Evolutionary conservation across 2,329 filamentous ascomycete species (phyloP).

Genomic region (Colletotrichum destructivum): DNA sequence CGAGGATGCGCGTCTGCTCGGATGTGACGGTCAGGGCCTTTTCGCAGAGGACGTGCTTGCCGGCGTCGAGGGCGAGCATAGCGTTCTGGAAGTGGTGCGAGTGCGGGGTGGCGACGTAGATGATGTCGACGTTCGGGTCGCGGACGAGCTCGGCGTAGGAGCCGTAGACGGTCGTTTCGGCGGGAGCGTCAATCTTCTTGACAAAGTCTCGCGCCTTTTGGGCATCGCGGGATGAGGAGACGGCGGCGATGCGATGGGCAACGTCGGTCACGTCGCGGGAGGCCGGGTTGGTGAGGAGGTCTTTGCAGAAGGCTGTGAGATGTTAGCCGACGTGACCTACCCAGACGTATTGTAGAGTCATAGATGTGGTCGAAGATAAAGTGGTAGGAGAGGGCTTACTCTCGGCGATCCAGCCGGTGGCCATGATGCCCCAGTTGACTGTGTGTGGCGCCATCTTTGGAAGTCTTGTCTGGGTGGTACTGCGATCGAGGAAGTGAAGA

Average conservation of each 20-base stretch:
- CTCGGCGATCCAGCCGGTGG: conserved; percentile 72
- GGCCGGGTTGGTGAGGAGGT: conserved; percentile 82
- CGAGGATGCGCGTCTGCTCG: conserved; percentile 80
- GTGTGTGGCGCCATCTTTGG: conserved; percentile 63
- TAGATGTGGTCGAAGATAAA: neutral
- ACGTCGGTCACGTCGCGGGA: conserved; percentile 80
- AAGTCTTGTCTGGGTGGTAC: neutral
- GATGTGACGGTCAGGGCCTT: conserved; percentile 92
- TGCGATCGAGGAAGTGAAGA: neutral
- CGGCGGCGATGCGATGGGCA: conserved; percentile 83
- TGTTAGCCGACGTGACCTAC: neutral
- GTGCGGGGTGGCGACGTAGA: conserved; percentile 93
- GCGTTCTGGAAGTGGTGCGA: conserved; percentile 94
- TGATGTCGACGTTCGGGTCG: conserved; percentile 84
- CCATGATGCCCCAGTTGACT: conserved; percentile 73
- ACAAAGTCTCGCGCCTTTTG: conserved; percentile 82
- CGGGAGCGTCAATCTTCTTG: conserved; percentile 77
- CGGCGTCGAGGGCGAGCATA: conserved; percentile 85
- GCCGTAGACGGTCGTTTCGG: conserved; percentile 80
- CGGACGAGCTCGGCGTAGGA: conserved; percentile 86
- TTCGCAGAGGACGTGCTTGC: conserved; percentile 92
- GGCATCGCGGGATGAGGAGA: conserved; percentile 82
- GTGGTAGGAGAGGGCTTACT: conserved; percentile 59
- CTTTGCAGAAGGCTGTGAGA: conserved; percentile 77
- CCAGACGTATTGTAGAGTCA: conserved; percentile 1